Percentiles rank a stretch among this genome's conserved stretches.
Evolutionary conservation across 2,329 filamentous ascomycete species (phyloP).

Genomic region (Leptographium radiaticola): DNA sequence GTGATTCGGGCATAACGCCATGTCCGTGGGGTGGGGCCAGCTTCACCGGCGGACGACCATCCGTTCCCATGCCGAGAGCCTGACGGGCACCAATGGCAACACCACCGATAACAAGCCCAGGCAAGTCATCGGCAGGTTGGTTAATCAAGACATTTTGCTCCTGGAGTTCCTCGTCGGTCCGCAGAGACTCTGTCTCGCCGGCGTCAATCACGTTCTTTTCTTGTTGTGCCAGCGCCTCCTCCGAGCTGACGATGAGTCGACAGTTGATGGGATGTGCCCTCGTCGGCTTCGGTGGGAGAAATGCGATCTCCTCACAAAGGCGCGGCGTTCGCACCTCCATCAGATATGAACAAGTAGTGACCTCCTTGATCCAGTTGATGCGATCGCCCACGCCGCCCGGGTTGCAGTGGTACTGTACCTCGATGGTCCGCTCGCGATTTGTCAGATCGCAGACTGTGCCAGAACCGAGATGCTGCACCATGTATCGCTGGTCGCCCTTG

Average conservation of each 20-base stretch:
- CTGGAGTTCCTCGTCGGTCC: conserved; percentile 9
- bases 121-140: conserved; percentile 10
- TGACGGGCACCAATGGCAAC: conserved; percentile 38
- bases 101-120: conserved; percentile 34
- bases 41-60: conserved; percentile 31
- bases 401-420: conserved; percentile 71
- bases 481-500: conserved; percentile 72
- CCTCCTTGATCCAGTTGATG: conserved; percentile 88
- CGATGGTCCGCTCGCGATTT: conserved; percentile 65
- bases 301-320: conserved; percentile 77
- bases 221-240: conserved; percentile 32
- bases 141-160: background rate
- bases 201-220: conserved; percentile 25
- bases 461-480: conserved; percentile 68
- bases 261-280: conserved; percentile 67
- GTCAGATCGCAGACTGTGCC: conserved; percentile 83
- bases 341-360: conserved; percentile 79
- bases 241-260: conserved; percentile 48
- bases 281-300: conserved; percentile 67
- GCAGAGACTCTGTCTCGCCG: background rate
- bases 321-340: conserved; percentile 88
- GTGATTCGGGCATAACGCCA: conserved; percentile 12
- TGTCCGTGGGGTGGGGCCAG: conserved; percentile 32
- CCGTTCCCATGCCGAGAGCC: conserved; percentile 33
- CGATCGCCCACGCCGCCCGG: conserved; percentile 59